Evolutionary conservation across 805 yeast genomes (phyloP).

Genomic region (Saccharomycopsis javanensis): DNA sequence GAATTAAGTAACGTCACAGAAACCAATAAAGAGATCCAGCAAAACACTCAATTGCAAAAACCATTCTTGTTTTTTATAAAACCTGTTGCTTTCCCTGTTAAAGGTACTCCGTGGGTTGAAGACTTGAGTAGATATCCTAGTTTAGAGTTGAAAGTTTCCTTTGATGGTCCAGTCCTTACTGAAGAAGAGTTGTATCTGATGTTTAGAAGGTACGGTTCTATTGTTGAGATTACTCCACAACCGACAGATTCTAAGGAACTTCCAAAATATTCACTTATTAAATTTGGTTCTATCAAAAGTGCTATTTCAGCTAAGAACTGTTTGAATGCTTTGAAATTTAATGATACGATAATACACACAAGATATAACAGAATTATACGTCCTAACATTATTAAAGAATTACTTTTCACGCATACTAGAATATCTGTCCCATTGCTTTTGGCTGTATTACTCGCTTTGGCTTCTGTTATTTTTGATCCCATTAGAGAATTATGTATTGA

Average conservation of each 20-base stretch:
- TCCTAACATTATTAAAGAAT: slow-evolving; percentile 44
- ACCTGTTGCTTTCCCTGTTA: slow-evolving; percentile 60
- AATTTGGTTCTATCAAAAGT: slow-evolving; percentile 47
- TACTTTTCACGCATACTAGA: slow-evolving; percentile 66
- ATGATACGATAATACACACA: slow-evolving; percentile 60
- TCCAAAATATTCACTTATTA: slow-evolving; percentile 44
- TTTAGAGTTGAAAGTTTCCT: slow-evolving; percentile 49
- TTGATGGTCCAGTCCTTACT: slow-evolving; percentile 65
- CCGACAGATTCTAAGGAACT: slow-evolving; percentile 35
- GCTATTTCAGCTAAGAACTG: slow-evolving; percentile 88
- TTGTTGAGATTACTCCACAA: slow-evolving; percentile 61
- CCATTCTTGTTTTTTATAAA: slow-evolving; percentile 34
- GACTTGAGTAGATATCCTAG: slow-evolving; percentile 77
- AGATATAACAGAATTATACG: slow-evolving; percentile 53
- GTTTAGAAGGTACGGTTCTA: slow-evolving; percentile 80
- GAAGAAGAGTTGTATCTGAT: slow-evolving; percentile 67
- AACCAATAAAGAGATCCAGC: slow-evolving; percentile 41
- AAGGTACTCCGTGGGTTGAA: slow-evolving; percentile 95
- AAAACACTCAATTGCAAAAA: slow-evolving; percentile 28
- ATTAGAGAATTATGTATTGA: slow-evolving; percentile 73
- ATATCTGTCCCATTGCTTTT: slow-evolving; percentile 72
- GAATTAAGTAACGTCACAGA: slow-evolving; percentile 38
- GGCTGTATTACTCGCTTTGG: slow-evolving; percentile 70
- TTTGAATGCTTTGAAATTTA: slow-evolving; percentile 65
- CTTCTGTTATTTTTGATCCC: slow-evolving; percentile 87